Conservation (phyloP, 352 stramenopile genomes). For the Phytopythium ostracodes region DNA sequence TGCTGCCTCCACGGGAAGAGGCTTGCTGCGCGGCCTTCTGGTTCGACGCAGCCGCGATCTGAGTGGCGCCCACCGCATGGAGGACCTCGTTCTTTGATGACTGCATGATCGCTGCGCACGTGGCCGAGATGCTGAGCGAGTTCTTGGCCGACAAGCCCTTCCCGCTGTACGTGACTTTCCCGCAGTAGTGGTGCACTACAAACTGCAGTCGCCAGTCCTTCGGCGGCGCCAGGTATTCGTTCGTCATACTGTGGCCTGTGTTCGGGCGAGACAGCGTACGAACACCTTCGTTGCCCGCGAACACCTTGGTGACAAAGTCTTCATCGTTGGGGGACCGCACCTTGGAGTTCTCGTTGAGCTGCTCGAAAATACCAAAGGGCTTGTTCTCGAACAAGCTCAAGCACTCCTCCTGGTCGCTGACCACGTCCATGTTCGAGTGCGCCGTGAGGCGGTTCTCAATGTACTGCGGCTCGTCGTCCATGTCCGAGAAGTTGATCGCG, state of each 20-base stretch:
- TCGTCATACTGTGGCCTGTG: conserved; percentile 46
- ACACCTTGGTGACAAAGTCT: conserved; percentile 76
- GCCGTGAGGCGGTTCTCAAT: conserved; percentile 56
- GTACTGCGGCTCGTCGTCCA: conserved; percentile 61
- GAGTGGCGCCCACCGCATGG: conserved; percentile 58
- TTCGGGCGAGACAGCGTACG: conserved; percentile 49
- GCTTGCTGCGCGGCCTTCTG: conserved; percentile 23
- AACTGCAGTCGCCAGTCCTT: conserved; percentile 80
- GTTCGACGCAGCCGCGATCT: conserved; percentile 54
- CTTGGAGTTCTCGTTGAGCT: conserved; percentile 68
- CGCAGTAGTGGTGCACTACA: conserved; percentile 64
- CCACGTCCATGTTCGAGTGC: conserved; percentile 48
- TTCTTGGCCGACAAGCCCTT: conserved; percentile 70
- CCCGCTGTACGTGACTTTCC: conserved; percentile 73
- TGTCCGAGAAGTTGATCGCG: conserved; percentile 49
- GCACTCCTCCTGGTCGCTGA: conserved; percentile 56
- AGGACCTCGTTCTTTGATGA: conserved; percentile 79
- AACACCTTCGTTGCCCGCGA: conserved; percentile 62
- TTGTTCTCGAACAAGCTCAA: conserved; percentile 69
- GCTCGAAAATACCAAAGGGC: conserved; percentile 67
- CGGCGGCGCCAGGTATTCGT: conserved; percentile 61
- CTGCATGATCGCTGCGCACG: conserved; percentile 80
- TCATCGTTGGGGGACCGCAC: conserved; percentile 64
- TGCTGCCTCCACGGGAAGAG: conserved; percentile 26
- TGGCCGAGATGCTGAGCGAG: conserved; percentile 68